phyloP scores from a whole-genome alignment of 2,329 filamentous ascomycete genomes.

The Xylariales sp. region DNA sequence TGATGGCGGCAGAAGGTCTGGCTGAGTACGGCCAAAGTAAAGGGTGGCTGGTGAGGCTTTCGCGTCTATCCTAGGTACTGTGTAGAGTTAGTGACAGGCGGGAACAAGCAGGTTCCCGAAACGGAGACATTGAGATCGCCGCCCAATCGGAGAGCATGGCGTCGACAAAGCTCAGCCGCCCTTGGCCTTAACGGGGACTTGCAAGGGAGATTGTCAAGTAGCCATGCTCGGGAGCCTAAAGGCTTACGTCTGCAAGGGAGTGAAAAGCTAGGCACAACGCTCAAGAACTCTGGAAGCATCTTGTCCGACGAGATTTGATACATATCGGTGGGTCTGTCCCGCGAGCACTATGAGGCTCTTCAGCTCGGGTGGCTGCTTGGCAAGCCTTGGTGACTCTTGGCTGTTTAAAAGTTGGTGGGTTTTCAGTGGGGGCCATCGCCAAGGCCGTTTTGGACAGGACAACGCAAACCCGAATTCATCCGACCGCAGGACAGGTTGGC shows the following conservation, averaged over 20 bases:
- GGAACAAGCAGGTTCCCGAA: background rate
- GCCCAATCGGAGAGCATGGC: constrained; percentile 8
- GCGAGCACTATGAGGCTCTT: constrained; percentile 4
- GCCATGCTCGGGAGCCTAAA: background rate
- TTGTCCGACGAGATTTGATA: background rate
- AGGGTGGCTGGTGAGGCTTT: too few species aligned
- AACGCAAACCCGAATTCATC: background rate
- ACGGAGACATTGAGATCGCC: background rate
- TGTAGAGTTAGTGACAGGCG: too few species aligned
- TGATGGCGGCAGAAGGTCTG: too few species aligned
- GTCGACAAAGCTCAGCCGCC: background rate
- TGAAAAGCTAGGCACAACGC: too few species aligned
- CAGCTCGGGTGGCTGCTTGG: constrained; percentile 5
- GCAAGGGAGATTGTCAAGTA: background rate
- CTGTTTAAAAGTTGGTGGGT: constrained; percentile 6
- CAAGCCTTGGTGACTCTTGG: constrained; percentile 6
- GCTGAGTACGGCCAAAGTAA: too few species aligned
- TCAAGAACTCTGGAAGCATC: background rate
- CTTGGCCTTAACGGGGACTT: constrained; percentile 1
- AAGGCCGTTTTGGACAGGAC: background rate
- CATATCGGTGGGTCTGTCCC: constrained; percentile 1
- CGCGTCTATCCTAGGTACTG: too few species aligned
- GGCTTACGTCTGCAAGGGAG: background rate
- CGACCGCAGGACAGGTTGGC: background rate
- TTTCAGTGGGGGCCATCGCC: background rate